These are phyloP conservation scores for Lanzia echinophila DNA, from an alignment of 2,329 filamentous ascomycete genomes.

Conservation along the genomic window DNA sequence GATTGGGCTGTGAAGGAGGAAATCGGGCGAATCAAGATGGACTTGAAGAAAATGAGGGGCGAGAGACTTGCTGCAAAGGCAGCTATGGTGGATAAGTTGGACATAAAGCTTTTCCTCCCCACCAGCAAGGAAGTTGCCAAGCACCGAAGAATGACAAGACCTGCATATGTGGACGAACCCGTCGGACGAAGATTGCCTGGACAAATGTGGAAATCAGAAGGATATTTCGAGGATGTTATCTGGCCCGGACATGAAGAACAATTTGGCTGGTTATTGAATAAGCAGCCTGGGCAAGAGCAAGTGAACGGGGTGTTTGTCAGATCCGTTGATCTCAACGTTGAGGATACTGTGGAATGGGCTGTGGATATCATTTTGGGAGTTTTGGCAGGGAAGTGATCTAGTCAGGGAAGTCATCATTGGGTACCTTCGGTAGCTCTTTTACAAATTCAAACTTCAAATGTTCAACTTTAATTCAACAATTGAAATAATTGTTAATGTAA, in stretches of 20 bases:
- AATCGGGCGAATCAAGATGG: background rate
- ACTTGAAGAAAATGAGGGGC: background rate
- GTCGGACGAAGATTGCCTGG: conserved; percentile 16
- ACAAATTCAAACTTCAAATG: too few relatives aligned
- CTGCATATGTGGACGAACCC: conserved; percentile 14
- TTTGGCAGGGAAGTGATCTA: background rate
- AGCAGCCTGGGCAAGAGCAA: background rate
- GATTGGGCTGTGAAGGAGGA: background rate
- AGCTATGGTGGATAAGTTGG: conserved; percentile 9
- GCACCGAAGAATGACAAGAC: conserved; percentile 12
- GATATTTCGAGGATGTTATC: conserved; percentile 27
- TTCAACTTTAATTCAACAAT: too few relatives aligned
- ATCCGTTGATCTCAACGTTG: conserved; percentile 12
- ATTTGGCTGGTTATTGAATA: conserved; percentile 16
- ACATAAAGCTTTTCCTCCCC: conserved; percentile 21
- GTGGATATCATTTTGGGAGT: conserved; percentile 10
- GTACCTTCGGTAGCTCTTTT: too few relatives aligned
- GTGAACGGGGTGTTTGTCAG: conserved; percentile 11
- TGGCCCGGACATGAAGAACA: conserved; percentile 17
- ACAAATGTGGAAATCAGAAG: conserved; percentile 26
- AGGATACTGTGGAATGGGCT: conserved; percentile 16
- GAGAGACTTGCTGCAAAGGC: background rate
- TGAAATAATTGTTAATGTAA: too few relatives aligned
- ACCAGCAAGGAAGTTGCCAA: conserved; percentile 11
- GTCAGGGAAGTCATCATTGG: too few relatives aligned